phyloP scores from a whole-genome alignment of 2,329 filamentous ascomycete species.

The Claviceps pusilla region DNA sequence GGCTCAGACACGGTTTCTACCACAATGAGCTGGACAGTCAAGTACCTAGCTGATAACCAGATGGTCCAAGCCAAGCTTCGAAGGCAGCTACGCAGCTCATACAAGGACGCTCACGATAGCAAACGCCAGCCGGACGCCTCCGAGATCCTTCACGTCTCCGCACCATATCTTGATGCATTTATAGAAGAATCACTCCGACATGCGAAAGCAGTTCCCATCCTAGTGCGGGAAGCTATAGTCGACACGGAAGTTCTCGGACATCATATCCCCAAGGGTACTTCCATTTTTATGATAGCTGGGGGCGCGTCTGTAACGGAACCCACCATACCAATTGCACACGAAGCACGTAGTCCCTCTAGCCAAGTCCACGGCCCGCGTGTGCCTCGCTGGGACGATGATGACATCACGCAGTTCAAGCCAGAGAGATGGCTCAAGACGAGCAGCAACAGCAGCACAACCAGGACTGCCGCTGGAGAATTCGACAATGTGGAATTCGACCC shows the following conservation, averaged over 20 bases:
- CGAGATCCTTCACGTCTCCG: slow-evolving; percentile 13
- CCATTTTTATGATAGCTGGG: slow-evolving; percentile 12
- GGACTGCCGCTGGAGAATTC: background rate
- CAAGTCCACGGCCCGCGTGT: slow-evolving; percentile 7
- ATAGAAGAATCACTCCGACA: slow-evolving; percentile 22
- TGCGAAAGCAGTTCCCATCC: slow-evolving; percentile 12
- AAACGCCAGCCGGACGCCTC: slow-evolving; percentile 11
- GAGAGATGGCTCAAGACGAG: slow-evolving; percentile 21
- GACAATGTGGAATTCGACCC: background rate
- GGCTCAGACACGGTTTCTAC: slow-evolving; percentile 10
- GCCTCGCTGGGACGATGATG: slow-evolving; percentile 14
- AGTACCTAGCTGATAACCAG: slow-evolving; percentile 3
- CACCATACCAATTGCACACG: background rate
- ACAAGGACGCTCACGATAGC: slow-evolving; percentile 8
- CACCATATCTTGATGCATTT: slow-evolving; percentile 22
- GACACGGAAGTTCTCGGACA: slow-evolving; percentile 21
- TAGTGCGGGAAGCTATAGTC: slow-evolving; percentile 14
- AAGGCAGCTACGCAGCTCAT: slow-evolving; percentile 6
- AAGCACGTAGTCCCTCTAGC: slow-evolving; percentile 10
- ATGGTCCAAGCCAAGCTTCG: slow-evolving; percentile 9
- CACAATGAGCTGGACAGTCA: slow-evolving; percentile 1
- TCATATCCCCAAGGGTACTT: slow-evolving; percentile 20
- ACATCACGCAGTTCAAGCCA: slow-evolving; percentile 16
- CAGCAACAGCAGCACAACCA: background rate
- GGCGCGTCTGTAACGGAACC: slow-evolving; percentile 10